Percentiles rank a stretch among this genome's conserved stretches.
Evolutionary conservation across 805 yeast genomes (phyloP).

Genomic region (Saccharomycopsis capsularis): DNA sequence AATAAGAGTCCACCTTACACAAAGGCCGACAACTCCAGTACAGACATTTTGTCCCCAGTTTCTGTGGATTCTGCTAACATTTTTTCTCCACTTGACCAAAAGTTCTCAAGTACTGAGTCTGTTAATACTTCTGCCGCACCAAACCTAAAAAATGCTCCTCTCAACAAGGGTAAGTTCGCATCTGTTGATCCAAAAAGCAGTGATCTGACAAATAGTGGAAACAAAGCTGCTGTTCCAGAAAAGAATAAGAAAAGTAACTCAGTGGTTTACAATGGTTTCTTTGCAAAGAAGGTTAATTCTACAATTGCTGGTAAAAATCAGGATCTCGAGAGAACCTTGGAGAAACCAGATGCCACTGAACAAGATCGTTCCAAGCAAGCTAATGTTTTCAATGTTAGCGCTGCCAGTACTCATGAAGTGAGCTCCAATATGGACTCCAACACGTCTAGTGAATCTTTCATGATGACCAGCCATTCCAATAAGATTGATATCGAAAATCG

Average conservation of each 20-base stretch:
- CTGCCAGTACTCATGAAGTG: too few relatives aligned
- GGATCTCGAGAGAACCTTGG: background rate
- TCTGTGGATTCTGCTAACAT: background rate
- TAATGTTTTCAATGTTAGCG: background rate
- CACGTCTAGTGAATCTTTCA: background rate
- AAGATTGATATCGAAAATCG: background rate
- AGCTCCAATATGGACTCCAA: too few relatives aligned
- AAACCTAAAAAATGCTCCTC: background rate
- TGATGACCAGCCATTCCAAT: background rate
- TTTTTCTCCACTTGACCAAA: slow-evolving; percentile 3
- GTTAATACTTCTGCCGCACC: background rate
- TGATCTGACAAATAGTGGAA: too few relatives aligned
- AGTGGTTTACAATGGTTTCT: slow-evolving; percentile 19
- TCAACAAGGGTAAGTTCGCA: background rate
- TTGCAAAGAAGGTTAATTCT: slow-evolving; percentile 12
- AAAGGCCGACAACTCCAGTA: background rate
- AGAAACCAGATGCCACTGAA: background rate
- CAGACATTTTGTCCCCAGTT: slow-evolving; percentile 10
- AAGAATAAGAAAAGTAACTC: slow-evolving; percentile 10
- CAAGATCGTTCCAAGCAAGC: too few relatives aligned
- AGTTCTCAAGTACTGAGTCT: background rate
- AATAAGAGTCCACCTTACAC: background rate
- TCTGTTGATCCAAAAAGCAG: background rate
- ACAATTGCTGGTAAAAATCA: background rate
- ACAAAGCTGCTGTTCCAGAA: too few relatives aligned